Base-by-base conservation (phyloP, 805 yeast species). In the Ogataea chonburiensis region DNA sequence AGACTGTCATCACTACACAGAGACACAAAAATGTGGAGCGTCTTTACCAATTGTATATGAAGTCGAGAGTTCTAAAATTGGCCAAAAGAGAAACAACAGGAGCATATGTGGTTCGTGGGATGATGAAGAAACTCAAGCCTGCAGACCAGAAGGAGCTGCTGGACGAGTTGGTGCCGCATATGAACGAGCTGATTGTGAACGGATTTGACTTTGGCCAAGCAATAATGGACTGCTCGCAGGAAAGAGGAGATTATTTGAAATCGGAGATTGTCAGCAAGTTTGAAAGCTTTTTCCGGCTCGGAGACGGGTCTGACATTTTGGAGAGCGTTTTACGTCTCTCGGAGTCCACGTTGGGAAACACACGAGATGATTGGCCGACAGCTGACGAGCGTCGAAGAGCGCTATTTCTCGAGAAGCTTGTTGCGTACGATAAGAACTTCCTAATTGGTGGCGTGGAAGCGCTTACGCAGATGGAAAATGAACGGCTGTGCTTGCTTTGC, bases 301-400 rank as follows among this genome's bases (percentile, higher is more conserved):
- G 31, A 10, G 63, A 60, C 7, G 63, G 60, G 21, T 55, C 58
- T 4, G 78, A 71, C 40, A 70, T 86, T 31, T 64, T 85, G 43
- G 94, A 85, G 47, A 81, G 80, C 42, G 73, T 82, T 16, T 66
- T 86, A 34, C 73, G 73, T 49, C 60, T 86, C 44, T 69, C 79
- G 5, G 64, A 74, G 1, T 84, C 94, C 0, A 86, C 95, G 0
- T 63, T 86, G 38, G 93, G 91, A 19, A 84, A 85, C 59, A 81
- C 87, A 2, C 75, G 75, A 45, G 94, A 79, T 48, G 95, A 86
- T 57, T 86, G 95, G 95, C 95, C 95, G 30, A 86, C 95, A 1
- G 83, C 88, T 0, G 93, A 85, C 50, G 95, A 86, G 56, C 75
- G 94, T 67, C 76, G 89, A 64, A 68, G 93, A 43, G 69, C 95